Percentiles rank a stretch among this genome's conserved stretches.
These are phyloP conservation scores for Triangularia verruculosa DNA, from an alignment of 2,329 filamentous ascomycete genomes.

Conservation along the genomic window DNA sequence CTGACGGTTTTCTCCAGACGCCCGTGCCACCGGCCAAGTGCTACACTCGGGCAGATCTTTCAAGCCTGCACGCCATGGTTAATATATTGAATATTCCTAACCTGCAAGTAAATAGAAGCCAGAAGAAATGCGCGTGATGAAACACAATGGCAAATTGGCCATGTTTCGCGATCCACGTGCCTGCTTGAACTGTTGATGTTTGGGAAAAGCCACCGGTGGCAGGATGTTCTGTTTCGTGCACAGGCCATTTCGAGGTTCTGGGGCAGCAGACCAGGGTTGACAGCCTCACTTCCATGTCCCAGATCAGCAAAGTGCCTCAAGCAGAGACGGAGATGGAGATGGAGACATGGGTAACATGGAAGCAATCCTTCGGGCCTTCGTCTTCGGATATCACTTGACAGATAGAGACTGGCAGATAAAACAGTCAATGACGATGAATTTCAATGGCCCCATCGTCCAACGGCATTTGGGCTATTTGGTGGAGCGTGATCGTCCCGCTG, in stretches of 20 bases:
- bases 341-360: too few relatives aligned
- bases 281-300: slow-evolving; percentile 23
- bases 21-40: background rate
- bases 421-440: background rate
- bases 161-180: background rate
- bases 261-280: slow-evolving; percentile 14
- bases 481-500: background rate
- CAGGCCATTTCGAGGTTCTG: background rate
- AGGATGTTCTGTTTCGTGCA: background rate
- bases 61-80: too few relatives aligned
- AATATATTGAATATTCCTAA: too few relatives aligned
- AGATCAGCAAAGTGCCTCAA: background rate
- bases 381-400: background rate
- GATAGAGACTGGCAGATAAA: background rate
- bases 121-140: background rate
- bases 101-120: background rate
- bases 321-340: too few relatives aligned
- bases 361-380: background rate
- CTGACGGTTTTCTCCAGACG: background rate
- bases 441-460: slow-evolving; percentile 2
- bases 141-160: background rate
- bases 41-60: background rate
- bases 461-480: background rate
- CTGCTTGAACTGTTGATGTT: background rate
- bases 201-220: background rate